Evolutionary conservation across 208 protist species (phyloP), one percentile per base, ranked within the genome.

Genomic region (Leishmania martiniquensis): DNA sequence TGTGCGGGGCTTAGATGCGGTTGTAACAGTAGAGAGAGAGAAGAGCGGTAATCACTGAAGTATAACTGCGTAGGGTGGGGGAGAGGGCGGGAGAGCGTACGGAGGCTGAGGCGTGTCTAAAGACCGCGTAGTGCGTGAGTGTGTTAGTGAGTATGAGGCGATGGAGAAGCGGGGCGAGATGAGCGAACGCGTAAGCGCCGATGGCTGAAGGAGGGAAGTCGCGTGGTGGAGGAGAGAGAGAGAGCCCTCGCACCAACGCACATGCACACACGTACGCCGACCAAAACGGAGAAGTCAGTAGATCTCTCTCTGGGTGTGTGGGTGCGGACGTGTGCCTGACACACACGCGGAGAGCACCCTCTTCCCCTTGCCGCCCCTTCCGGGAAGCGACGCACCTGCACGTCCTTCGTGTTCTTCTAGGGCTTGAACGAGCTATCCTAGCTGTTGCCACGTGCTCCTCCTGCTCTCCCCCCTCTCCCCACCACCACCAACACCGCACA

Each of bases 71-170:
- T 29, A 44, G 67, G 37, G 32, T 32, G 13, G 25, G 68, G 17
- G 13, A 20, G 49, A 51, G 39, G 7, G 65, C 51, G 10, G 15
- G 10, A 69, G 42, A 13, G 65, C 42, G 65, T 69, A 49, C 32
- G 42, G 44, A 51, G 65, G 44, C 65, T 69, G 7, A 49, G 15
- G 20, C 42, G 29, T 37, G 73, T 65, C 29, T 13, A 54, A 71
- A 75, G 4, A 25, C 25, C 73, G 6, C 25, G 42, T 68, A 2
- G 66, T n/a, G 25, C 15, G 68, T 5, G 66, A 15, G 66, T 70
- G 34, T 29, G 65, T 73, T n/a, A 12, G 63, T 82, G 72, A 42
- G 62, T 37, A 52, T 29, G 54, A 22, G 45, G 57, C 63, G 55
- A n/a, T 20, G 25, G 29, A 62, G 13, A 34, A 12, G n/a, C n/a